Evolutionary conservation across 768 basidiomycete genomes (phyloP).

Genomic region (Cubamyces sp.): DNA sequence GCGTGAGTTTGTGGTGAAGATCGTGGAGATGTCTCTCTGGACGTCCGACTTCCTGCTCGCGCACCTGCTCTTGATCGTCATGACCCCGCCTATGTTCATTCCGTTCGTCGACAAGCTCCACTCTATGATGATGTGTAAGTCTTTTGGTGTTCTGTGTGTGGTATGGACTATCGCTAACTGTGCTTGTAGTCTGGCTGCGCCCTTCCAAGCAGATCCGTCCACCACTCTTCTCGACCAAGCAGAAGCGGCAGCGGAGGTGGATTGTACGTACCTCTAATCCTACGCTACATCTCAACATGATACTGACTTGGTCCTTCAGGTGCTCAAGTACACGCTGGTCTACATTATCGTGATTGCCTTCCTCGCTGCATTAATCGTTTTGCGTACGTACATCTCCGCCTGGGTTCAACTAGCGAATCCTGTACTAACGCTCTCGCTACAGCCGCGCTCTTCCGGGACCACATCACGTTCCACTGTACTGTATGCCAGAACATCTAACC

Average conservation of each 20-base stretch:
- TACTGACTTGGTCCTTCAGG: conserved; percentile 41
- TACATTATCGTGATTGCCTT: conserved; percentile 77
- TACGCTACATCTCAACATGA: conserved; percentile 2
- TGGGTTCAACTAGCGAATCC: neutral
- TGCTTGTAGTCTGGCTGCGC: conserved; percentile 82
- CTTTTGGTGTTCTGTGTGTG: neutral
- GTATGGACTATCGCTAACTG: conserved; percentile 18
- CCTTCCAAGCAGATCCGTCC: conserved; percentile 93
- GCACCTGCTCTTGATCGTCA: conserved; percentile 83
- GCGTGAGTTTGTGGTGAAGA: conserved; percentile 97
- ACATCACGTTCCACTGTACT: conserved; percentile 77
- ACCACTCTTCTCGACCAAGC: conserved; percentile 92
- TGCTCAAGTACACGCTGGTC: conserved; percentile 84
- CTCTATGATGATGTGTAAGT: conserved; percentile 90
- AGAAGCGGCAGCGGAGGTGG: conserved; percentile 90
- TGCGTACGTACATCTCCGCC: conserved; percentile 61
- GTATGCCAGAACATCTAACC: conserved; percentile 84
- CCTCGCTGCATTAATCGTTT: conserved; percentile 78
- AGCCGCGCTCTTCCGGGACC: conserved; percentile 84
- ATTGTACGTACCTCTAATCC: conserved; percentile 55
- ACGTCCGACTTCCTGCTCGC: conserved; percentile 91
- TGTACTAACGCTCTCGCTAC: conserved; percentile 27
- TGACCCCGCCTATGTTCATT: conserved; percentile 83
- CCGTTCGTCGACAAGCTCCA: conserved; percentile 89
- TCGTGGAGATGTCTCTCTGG: conserved; percentile 97